Evolutionary conservation across 805 yeast genomes (phyloP), one percentile per base, ranked within the genome.

Genomic region (Ogataea siamensis): DNA sequence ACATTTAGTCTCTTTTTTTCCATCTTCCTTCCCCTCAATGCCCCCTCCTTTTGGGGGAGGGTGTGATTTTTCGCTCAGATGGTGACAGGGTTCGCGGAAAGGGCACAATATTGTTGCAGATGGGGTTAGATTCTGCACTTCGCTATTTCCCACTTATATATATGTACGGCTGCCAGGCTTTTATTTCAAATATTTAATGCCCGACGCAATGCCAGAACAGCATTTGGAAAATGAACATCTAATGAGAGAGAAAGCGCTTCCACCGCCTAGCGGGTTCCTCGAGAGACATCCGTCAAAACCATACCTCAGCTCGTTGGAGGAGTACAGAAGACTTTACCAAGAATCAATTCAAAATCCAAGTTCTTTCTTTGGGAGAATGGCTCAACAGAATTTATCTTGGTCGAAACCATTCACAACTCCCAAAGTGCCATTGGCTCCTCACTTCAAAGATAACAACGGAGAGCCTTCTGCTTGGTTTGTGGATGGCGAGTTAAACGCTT

Each of bases 401-500:
- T 62, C 61, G 46, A 70, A 58, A 30, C 74, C 72, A 8, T 79
- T 78, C 55, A 68, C 70, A 35, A 51, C 56, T 15, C 65, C 76
- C 10, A 65, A 76, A 40, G 63, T 60, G 42, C 80, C 80, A 1
- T 51, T 42, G 4, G 51, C 56, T 24, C 60, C 63, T 14, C 52
- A 63, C 55, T 60, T 71, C 47, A 66, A 72, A 38, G 76, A 77
- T 61, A 60, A 64, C 45, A 57, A 73, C 46, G 74, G 73, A 28
- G 74, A 70, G 46, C 67, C 71, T 30, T 62, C 81, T 14, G 76
- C 86, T 22, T 85, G 93, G 93, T 85, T 85, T 58, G 62, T 83
- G 20, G 83, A 81, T 40, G 94, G 94, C 45, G 78, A 83, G 58
- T 66, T 85, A 57, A 85, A 85, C 55, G 94, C 94, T 12, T 74